Evolutionary conservation across 2,329 filamentous ascomycete species (phyloP), one percentile per base, ranked within the genome.

Genomic region (Fusarium albosuccineum): DNA sequence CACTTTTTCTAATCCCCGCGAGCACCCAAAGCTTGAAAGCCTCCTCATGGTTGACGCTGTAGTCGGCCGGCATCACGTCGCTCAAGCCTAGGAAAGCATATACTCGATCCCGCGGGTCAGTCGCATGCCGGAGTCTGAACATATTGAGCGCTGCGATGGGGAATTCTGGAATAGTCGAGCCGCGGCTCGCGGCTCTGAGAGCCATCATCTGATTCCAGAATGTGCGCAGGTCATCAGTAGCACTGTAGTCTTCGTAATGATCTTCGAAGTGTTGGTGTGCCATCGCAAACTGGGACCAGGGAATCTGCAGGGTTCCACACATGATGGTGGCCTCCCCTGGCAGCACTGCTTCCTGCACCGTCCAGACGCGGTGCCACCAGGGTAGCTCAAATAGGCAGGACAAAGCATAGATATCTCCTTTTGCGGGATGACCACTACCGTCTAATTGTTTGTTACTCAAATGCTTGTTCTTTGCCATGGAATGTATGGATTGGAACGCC

Each of bases 291-390:
- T 30, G 13, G 3, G 53, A 40, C n/a, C 50, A 17, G 8, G 39
- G 33, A 4, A 51, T 6, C 3, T 40, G n/a, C 9, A 9, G 13
- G 2, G 33, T 36, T 3, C 45, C 33, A 3, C 58, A 51, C 14
- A 46, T 14, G n/a, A 58, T 2, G 1, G 11, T 58, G 9, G 53
- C 45, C 9, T 46, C 36, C 14, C 9, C 8, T 1, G 58, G 53
- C 2, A 57, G 17, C 5, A 58, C 11, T 1, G 45, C 40, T 41
- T 58, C 40, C 17, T 61, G 27, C 1, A 58, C 45, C 6, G 45
- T 46, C 45, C 58, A 58, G 27, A 22, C 53, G 1, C 53, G 53
- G 13, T 50, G 17, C 53, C 44, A 57, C 44, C 53, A 57, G 3
- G 53, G 17, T 0, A 57, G 27, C 5, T 36, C 4, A 1, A 40